Evolutionary conservation across 176 grass and related monocot species (phyloP).

Genomic region (Bolboschoenus planiculmis): DNA sequence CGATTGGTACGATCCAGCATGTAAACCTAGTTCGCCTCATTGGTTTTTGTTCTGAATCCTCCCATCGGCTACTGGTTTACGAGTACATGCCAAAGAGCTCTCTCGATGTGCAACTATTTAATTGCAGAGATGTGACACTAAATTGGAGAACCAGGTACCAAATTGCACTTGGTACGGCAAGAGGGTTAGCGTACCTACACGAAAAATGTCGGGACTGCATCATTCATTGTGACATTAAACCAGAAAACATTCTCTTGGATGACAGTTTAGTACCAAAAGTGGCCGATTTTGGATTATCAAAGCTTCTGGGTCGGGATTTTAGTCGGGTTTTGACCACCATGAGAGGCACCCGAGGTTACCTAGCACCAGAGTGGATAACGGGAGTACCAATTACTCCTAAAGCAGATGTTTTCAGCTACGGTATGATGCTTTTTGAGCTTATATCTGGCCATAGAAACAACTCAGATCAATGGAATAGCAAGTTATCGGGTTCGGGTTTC

Average conservation of each 20-base stretch:
- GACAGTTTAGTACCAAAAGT: constrained; percentile 61
- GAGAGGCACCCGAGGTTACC: constrained; percentile 79
- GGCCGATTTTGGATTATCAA: constrained; percentile 74
- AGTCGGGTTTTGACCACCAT: constrained; percentile 81
- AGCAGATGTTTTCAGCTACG: constrained; percentile 83
- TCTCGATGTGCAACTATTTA: constrained; percentile 58
- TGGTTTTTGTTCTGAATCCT: constrained; percentile 72
- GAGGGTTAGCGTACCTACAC: constrained; percentile 69
- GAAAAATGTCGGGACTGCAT: constrained; percentile 83
- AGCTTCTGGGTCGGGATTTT: constrained; percentile 73
- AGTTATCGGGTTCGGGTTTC: constrained; percentile 18
- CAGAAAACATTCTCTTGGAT: constrained; percentile 87
- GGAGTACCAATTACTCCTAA: constrained; percentile 62
- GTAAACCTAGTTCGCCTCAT: constrained; percentile 67
- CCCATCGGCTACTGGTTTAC: constrained; percentile 53
- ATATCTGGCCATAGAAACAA: constrained; percentile 67
- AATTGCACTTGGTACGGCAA: constrained; percentile 69
- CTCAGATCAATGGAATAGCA: constrained; percentile 31
- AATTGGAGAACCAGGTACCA: constrained; percentile 53
- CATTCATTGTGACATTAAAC: constrained; percentile 87
- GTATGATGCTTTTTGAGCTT: constrained; percentile 82
- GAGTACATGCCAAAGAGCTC: constrained; percentile 83
- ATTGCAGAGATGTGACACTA: constrained; percentile 26
- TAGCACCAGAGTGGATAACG: constrained; percentile 83
- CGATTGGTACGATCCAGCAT: constrained; percentile 70